Evolutionary conservation across 495 filamentous ascomycete genomes (phyloP).

Genomic region (Penicillium atrosanguineum): DNA sequence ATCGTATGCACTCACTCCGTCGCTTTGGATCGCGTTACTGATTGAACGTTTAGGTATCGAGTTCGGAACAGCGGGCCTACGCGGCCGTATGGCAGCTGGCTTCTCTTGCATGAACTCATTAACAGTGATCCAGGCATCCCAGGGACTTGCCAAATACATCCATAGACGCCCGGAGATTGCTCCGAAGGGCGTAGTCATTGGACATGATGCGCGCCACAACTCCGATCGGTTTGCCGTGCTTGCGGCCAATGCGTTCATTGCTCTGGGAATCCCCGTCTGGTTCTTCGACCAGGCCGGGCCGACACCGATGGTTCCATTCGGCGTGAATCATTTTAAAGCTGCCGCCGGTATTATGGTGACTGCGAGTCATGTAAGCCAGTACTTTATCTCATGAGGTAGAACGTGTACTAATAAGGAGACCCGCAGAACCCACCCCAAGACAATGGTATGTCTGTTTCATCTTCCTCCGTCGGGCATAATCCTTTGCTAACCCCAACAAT

Average conservation of each 20-base stretch:
- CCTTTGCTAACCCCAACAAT: slow-evolving; percentile 12
- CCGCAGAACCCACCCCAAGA: slow-evolving; percentile 62
- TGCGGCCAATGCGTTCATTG: slow-evolving; percentile 62
- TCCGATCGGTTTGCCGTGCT: slow-evolving; percentile 63
- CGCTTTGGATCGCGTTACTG: slow-evolving; percentile 4
- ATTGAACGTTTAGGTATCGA: slow-evolving; percentile 48
- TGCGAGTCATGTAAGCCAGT: slow-evolving; percentile 55
- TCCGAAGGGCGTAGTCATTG: slow-evolving; percentile 58
- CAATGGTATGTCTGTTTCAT: slow-evolving; percentile 45
- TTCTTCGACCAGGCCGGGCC: slow-evolving; percentile 56
- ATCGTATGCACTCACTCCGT: slow-evolving; percentile 36
- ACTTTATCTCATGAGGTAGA: background rate
- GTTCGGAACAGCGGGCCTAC: slow-evolving; percentile 70
- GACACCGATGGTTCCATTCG: slow-evolving; percentile 70
- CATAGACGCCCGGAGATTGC: slow-evolving; percentile 36
- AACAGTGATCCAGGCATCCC: slow-evolving; percentile 70
- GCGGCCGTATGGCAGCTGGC: slow-evolving; percentile 68
- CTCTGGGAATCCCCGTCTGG: slow-evolving; percentile 59
- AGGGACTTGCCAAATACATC: slow-evolving; percentile 66
- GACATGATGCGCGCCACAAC: slow-evolving; percentile 67
- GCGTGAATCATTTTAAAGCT: slow-evolving; percentile 53
- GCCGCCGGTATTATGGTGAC: slow-evolving; percentile 72
- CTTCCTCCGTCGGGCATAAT: background rate
- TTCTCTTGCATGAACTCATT: slow-evolving; percentile 68
- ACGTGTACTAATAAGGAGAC: slow-evolving; percentile 14